A percentile compares a stretch with the other conserved stretches of the same genome.
phyloP scores from a whole-genome alignment of 176 grass and related monocot genomes.

The Chloris gayana region DNA sequence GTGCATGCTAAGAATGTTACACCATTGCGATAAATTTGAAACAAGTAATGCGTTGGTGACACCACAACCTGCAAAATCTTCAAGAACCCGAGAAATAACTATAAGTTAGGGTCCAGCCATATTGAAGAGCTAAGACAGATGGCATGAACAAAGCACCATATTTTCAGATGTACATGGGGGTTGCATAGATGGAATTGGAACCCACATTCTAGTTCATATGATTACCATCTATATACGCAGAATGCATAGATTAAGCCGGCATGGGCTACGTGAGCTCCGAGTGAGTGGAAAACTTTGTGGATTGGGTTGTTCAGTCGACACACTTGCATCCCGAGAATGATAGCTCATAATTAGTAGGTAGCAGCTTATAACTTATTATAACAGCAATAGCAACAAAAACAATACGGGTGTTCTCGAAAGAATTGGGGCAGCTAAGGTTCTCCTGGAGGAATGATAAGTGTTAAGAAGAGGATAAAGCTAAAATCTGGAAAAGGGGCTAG shows the following conservation, averaged over 20 bases:
- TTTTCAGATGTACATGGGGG: not conserved
- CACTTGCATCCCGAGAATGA: not conserved
- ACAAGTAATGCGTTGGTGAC: conserved; percentile 92
- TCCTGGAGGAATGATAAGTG: not conserved
- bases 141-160: not conserved
- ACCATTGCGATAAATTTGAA: conserved; percentile 68
- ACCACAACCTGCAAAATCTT: conserved; percentile 82
- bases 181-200: not conserved
- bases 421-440: conserved; percentile 1
- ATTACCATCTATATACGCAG: not conserved
- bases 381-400: not conserved
- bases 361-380: not conserved
- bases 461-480: not conserved
- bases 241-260: conserved; percentile 3
- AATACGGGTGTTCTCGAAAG: not conserved
- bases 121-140: not conserved
- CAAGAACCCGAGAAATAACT: not conserved
- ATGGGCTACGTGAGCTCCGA: too few species aligned
- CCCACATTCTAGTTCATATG: not conserved
- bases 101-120: not conserved
- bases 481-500: not conserved
- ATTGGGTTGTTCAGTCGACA: not conserved
- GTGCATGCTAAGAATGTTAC: conserved; percentile 82
- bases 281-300: not conserved
- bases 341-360: not conserved